These are phyloP conservation scores for Cladophialophora psammophila DNA, from an alignment of 2,329 filamentous ascomycete species.

Conservation along the genomic window DNA sequence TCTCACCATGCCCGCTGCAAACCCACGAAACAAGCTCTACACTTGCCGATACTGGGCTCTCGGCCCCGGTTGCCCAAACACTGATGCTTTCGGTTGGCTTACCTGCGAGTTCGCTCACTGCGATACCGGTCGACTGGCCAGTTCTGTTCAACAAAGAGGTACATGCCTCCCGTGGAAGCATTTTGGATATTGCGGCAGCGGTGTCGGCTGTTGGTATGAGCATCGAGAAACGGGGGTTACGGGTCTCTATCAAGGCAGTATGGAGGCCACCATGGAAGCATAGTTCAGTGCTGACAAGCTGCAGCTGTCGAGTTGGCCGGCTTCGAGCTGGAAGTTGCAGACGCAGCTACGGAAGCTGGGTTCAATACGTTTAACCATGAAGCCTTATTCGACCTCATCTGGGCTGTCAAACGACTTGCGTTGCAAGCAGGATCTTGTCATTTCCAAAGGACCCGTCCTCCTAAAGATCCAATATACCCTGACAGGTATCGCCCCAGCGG, in stretches of 20 bases:
- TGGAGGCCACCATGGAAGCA: background rate
- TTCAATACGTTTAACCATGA: constrained; percentile 37
- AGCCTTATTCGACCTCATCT: constrained; percentile 39
- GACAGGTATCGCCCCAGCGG: constrained; percentile 39
- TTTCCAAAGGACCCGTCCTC: background rate
- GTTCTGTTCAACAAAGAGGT: constrained; percentile 35
- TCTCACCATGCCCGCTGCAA: background rate
- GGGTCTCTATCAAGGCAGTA: constrained; percentile 38
- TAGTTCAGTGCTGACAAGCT: constrained; percentile 12
- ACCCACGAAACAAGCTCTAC: constrained; percentile 15
- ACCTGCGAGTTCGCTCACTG: constrained; percentile 36
- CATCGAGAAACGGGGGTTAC: constrained; percentile 38
- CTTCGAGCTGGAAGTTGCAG: constrained; percentile 34
- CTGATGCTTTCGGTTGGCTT: constrained; percentile 21
- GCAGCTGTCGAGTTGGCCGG: constrained; percentile 34
- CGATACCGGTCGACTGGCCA: constrained; percentile 36
- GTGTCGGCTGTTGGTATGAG: constrained; percentile 37
- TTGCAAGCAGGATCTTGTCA: constrained; percentile 15
- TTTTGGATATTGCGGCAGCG: constrained; percentile 28
- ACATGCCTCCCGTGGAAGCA: constrained; percentile 36
- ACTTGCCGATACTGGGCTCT: constrained; percentile 41
- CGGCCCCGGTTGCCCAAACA: constrained; percentile 37
- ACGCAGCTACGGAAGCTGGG: constrained; percentile 34
- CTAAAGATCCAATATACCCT: constrained; percentile 35
- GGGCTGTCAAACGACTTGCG: constrained; percentile 35